phyloP scores from a whole-genome alignment of 164 flowering plant species.

The Annona cherimola region DNA sequence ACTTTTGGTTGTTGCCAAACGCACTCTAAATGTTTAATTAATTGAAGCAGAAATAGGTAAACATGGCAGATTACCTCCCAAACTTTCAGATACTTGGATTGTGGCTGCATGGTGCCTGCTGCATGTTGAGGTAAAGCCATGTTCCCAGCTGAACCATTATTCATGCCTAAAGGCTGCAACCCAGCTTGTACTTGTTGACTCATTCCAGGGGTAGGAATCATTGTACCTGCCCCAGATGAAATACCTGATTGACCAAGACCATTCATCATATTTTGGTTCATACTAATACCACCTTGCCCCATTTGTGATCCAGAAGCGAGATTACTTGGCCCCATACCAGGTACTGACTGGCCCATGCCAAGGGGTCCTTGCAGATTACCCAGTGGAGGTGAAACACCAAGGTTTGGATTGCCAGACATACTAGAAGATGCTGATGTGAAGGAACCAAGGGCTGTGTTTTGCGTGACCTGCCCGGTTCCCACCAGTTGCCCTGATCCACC shows the following conservation, averaged over 20 bases:
- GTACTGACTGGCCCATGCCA: constrained; percentile 54
- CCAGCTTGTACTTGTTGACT: constrained; percentile 58
- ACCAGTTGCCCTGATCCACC: constrained; percentile 52
- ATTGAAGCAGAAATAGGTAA: no score
- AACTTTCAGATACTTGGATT: constrained; percentile 82
- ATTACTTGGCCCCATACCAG: constrained; percentile 66
- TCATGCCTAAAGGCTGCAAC: constrained; percentile 47
- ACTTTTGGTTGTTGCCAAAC: no score
- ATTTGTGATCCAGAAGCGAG: constrained; percentile 50
- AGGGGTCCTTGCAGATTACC: constrained; percentile 56
- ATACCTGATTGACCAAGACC: constrained; percentile 46
- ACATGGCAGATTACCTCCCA: constrained; percentile 66
- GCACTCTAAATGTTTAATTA: no score
- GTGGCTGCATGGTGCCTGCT: constrained; percentile 52
- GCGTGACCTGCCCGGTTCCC: constrained; percentile 52
- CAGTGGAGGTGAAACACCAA: constrained; percentile 59
- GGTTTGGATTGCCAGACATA: constrained; percentile 54
- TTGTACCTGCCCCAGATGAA: constrained; percentile 60
- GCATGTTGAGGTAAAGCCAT: constrained; percentile 61
- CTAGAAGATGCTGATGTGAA: constrained; percentile 52
- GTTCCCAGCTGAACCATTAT: constrained; percentile 48
- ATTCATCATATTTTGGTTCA: constrained; percentile 64
- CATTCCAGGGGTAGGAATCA: constrained; percentile 94
- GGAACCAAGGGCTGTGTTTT: constrained; percentile 48
- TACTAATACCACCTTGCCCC: constrained; percentile 58